Evolutionary conservation across 2,329 filamentous ascomycete species (phyloP).

Genomic region (Ophiobolus disseminans): DNA sequence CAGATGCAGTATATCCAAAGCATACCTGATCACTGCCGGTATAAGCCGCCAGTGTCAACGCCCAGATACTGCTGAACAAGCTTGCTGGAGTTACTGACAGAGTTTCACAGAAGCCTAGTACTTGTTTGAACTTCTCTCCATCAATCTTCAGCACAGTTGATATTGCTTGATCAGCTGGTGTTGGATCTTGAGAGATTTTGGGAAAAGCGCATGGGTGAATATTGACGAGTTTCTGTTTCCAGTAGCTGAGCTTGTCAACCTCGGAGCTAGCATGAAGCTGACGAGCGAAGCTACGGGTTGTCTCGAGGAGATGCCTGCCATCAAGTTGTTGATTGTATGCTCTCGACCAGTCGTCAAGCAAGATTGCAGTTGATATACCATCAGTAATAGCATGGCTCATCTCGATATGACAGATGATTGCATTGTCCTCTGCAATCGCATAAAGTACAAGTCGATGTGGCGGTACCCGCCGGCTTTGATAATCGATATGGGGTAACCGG

Average conservation of each 20-base stretch:
- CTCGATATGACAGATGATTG: constrained; percentile 20
- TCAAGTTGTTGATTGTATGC: constrained; percentile 22
- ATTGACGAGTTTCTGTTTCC: constrained; percentile 19
- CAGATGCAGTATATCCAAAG: constrained; percentile 51
- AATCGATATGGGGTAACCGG: constrained; percentile 4
- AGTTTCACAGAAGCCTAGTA: constrained; percentile 17
- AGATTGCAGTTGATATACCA: constrained; percentile 16
- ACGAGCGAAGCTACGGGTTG: constrained; percentile 2
- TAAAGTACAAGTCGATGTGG: constrained; percentile 24
- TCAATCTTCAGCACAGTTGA: too few relatives aligned
- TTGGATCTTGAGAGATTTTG: constrained; percentile 14
- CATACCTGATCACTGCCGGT: constrained; percentile 42
- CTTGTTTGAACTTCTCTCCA: constrained; percentile 8
- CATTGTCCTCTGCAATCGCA: constrained; percentile 1
- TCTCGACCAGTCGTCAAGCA: constrained; percentile 18
- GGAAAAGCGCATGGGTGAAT: constrained; percentile 28
- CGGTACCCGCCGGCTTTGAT: too few relatives aligned
- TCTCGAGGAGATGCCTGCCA: constrained; percentile 15
- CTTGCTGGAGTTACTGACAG: constrained; percentile 19
- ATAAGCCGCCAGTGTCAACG: constrained; percentile 37
- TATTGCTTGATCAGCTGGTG: constrained; percentile 9
- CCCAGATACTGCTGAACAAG: constrained; percentile 43
- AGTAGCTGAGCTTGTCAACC: constrained; percentile 23
- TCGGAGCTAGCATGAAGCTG: too few relatives aligned
- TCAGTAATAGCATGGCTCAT: constrained; percentile 33